phyloP scores from a whole-genome alignment of 176 grass and related monocot genomes.

The Typha latifolia region DNA sequence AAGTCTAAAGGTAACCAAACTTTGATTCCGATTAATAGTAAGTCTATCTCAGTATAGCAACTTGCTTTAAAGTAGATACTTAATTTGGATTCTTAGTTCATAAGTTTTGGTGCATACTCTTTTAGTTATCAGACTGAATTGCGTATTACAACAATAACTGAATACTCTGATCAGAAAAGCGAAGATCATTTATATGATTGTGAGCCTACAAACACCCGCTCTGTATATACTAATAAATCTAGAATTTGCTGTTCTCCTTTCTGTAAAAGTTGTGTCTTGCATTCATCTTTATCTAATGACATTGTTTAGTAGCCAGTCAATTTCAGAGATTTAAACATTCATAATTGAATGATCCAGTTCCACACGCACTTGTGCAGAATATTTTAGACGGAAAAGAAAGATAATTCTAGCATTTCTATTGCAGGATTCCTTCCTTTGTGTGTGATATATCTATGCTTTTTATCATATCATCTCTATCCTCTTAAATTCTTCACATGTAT shows the following conservation, averaged over 20 bases:
- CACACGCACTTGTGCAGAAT: not conserved
- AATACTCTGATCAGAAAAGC: not conserved
- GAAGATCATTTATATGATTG: not conserved
- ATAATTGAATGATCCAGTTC: not conserved
- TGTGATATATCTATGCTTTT: not conserved
- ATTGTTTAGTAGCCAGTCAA: no score
- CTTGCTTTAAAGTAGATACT: constrained; percentile 16
- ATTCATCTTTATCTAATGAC: no score
- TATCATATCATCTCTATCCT: not conserved
- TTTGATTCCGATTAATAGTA: constrained; percentile 14
- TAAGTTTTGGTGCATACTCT: not conserved
- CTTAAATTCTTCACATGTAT: constrained; percentile 15
- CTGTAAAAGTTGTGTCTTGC: not conserved
- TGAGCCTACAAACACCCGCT: not conserved
- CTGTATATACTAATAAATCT: no score
- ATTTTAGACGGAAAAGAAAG: not conserved
- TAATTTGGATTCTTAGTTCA: not conserved
- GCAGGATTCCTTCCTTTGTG: not conserved
- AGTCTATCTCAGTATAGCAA: constrained; percentile 7
- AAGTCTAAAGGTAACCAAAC: constrained; percentile 22
- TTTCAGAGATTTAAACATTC: no score
- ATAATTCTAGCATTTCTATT: not conserved
- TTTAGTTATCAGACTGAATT: not conserved
- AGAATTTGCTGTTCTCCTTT: not conserved
- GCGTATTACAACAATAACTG: not conserved